phyloP scores from a whole-genome alignment of 73 alveolate species.

The Paraurostyla sp. region DNA sequence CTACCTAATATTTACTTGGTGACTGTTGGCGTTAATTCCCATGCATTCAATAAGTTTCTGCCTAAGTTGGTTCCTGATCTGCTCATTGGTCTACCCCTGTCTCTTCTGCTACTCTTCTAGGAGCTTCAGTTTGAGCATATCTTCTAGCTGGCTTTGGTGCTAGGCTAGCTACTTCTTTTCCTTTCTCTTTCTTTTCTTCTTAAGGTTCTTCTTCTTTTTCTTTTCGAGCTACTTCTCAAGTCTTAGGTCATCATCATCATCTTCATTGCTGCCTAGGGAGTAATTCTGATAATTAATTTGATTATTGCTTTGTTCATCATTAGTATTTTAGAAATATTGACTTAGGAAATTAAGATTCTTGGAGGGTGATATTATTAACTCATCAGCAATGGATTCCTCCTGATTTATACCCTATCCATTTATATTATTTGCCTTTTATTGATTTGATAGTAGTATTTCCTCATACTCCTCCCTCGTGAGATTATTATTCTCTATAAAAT shows the following conservation, averaged over 20 bases:
- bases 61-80: background rate
- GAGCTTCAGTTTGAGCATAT: conserved; percentile 5
- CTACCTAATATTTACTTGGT: no score
- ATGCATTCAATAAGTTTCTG: background rate
- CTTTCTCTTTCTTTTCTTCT: conserved; percentile 60
- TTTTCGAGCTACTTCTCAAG: background rate
- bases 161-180: conserved; percentile 29
- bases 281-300: background rate
- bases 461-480: conserved; percentile 36
- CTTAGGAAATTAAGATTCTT: conserved; percentile 29
- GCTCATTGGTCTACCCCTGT: conserved; percentile 1
- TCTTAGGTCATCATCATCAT: conserved; percentile 30
- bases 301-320: background rate
- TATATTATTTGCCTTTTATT: background rate
- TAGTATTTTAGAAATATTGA: background rate
- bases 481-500: conserved; percentile 31
- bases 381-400: background rate
- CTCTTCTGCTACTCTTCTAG: conserved; percentile 13
- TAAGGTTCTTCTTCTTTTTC: conserved; percentile 52
- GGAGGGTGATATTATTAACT: conserved; percentile 43
- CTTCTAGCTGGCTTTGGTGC: conserved; percentile 5
- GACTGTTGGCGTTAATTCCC: background rate
- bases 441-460: background rate
- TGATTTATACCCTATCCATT: background rate
- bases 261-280: conserved; percentile 13